A percentile compares a stretch with the other conserved stretches of the same genome.
These are phyloP conservation scores for Leccinum disarticulatum DNA, from an alignment of 768 basidiomycete species.

Conservation along the genomic window DNA sequence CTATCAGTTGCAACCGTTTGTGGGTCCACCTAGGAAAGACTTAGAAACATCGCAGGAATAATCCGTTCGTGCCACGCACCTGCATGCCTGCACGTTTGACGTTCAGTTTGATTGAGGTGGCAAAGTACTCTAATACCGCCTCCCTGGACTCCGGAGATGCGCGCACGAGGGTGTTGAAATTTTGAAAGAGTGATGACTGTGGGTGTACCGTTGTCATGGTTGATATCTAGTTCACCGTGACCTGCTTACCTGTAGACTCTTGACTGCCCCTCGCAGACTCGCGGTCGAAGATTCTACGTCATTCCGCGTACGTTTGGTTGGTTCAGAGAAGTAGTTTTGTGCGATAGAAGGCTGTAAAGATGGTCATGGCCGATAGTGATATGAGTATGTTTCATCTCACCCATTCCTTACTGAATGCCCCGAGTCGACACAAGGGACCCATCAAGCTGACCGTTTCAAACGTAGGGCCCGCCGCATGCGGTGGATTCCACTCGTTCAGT, in stretches of 20 bases:
- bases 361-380: neutral
- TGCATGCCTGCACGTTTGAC: slow-evolving; percentile 89
- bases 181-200: slow-evolving; percentile 73
- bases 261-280: slow-evolving; percentile 83
- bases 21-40: slow-evolving; percentile 65
- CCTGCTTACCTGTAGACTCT: slow-evolving; percentile 69
- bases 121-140: slow-evolving; percentile 80
- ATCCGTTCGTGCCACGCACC: slow-evolving; percentile 47
- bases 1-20: slow-evolving; percentile 86
- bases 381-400: slow-evolving; percentile 39
- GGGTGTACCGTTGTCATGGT: neutral
- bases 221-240: neutral
- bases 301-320: slow-evolving; percentile 66
- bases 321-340: slow-evolving; percentile 81
- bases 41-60: neutral
- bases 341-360: slow-evolving; percentile 66
- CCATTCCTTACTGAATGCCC: slow-evolving; percentile 89
- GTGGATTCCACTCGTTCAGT: slow-evolving; percentile 73
- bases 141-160: slow-evolving; percentile 77
- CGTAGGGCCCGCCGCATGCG: slow-evolving; percentile 51
- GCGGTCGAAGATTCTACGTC: slow-evolving; percentile 83
- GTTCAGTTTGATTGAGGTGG: slow-evolving; percentile 72
- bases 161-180: slow-evolving; percentile 87
- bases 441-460: slow-evolving; percentile 72
- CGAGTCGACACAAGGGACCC: slow-evolving; percentile 82